A percentile compares a stretch with the other conserved stretches of the same genome.
These are phyloP conservation scores for Micractinium conductrix DNA, from an alignment of 139 green algal species.

Conservation along the genomic window DNA sequence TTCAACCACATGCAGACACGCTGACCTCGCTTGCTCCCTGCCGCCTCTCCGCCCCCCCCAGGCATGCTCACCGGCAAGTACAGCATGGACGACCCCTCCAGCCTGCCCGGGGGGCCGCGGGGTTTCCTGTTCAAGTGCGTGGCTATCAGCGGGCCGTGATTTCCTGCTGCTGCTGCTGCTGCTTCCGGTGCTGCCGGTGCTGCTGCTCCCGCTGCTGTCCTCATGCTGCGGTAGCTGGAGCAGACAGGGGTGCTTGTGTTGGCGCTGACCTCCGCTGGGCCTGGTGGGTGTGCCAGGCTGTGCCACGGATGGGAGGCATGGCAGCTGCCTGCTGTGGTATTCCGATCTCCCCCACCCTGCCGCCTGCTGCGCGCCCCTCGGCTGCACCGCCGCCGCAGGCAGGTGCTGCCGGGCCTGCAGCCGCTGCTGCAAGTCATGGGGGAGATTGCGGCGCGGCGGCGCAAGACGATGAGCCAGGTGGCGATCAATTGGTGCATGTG, in stretches of 20 bases:
- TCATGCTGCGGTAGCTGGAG: background rate
- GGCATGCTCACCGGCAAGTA: slow-evolving; percentile 86
- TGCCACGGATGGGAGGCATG: too few species aligned
- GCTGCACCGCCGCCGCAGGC: slow-evolving; percentile 11
- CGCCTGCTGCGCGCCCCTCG: background rate
- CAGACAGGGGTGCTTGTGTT: too few species aligned
- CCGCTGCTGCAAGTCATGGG: slow-evolving; percentile 71
- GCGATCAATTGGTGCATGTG: slow-evolving; percentile 97
- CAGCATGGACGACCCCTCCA: slow-evolving; percentile 28
- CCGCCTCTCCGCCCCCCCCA: too few species aligned
- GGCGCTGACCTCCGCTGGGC: too few species aligned
- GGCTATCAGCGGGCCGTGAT: too few species aligned
- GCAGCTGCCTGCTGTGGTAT: background rate
- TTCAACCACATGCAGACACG: too few species aligned
- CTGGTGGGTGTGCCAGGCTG: too few species aligned
- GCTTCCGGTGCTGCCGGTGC: background rate
- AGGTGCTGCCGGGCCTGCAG: slow-evolving; percentile 79
- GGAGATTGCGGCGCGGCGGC: slow-evolving; percentile 62
- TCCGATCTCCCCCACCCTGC: background rate
- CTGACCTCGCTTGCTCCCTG: too few species aligned
- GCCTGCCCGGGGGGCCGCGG: slow-evolving; percentile 75
- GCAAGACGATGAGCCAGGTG: slow-evolving; percentile 83
- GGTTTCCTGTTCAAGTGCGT: slow-evolving; percentile 72
- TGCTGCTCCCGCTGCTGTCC: background rate
- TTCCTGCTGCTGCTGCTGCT: background rate